Base-by-base conservation (phyloP, 805 yeast genomes). In the Wickerhamiella dianesei region DNA sequence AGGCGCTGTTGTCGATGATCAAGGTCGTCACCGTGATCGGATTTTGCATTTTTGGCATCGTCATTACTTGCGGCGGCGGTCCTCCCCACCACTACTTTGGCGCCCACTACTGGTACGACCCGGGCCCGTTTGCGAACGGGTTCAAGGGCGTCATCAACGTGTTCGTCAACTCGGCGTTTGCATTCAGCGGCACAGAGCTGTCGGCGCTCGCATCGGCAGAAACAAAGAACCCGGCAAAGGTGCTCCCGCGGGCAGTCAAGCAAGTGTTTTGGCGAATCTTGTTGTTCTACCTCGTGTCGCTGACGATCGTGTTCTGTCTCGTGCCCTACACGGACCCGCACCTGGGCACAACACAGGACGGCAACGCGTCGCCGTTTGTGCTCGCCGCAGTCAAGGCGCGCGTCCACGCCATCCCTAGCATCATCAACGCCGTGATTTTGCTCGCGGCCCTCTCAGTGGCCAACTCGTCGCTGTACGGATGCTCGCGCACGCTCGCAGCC, bases 211-310 rank as follows among this genome's bases (percentile, higher is more conserved):
- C 87, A 8, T 80, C 87, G 17, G 86, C 88, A 4, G 92, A 83
- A 62, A 70, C 84, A 25, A 73, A 65, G 41, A 74, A 82, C 60
- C 87, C 89, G 41, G 69, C 82, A 55, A 71, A 70, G 49, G 65
- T 81, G 2, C 71, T 82, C 45, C 89, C 89, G 25, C 70, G 74
- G 43, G 87, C 89, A 39, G 77, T 81, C 47, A 82, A 82, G 64
- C 87, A 83, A 64, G 84, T 82, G 2, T 80, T 84, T 64, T 82
- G 92, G 89, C 72, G 92, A 64, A 79, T 84, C 49, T 65, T 79
- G 14, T 62, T 81, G 53, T 82, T 83, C 59, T 84, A 82, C 66
- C 70, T 84, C 60, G 65, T 72, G 8, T 69, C 78, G 52, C 72
- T 64, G 59, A 79, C 66, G 47, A 69, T 72, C 55, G 74, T 69